Percentiles rank a stretch among this genome's conserved stretches.
These are phyloP conservation scores for Acanthamoeba rhysodes DNA, from an alignment of 208 protist species.

Conservation along the genomic window DNA sequence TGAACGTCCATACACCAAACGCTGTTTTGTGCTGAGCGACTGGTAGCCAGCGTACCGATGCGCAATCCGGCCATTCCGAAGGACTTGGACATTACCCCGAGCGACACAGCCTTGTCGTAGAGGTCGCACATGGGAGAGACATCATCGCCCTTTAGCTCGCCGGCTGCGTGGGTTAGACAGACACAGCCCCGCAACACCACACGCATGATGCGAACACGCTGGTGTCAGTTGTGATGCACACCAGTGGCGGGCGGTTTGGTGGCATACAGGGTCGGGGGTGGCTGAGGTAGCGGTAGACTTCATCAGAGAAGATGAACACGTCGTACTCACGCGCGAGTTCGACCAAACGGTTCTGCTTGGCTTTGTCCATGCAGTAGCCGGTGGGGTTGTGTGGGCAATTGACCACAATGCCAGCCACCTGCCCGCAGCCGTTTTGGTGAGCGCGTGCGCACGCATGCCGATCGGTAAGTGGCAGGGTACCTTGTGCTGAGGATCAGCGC, in stretches of 20 bases:
- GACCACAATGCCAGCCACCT: conserved; percentile 59
- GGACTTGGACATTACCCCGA: conserved; percentile 71
- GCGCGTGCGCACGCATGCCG: background rate
- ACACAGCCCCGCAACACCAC: too few species aligned
- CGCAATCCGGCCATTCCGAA: conserved; percentile 66
- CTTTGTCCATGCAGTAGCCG: conserved; percentile 60
- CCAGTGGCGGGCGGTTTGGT: background rate
- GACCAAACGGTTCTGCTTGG: background rate
- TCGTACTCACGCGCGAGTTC: conserved; percentile 49
- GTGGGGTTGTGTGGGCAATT: conserved; percentile 74
- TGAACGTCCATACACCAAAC: background rate
- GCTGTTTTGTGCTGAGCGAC: background rate
- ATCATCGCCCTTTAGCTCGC: background rate
- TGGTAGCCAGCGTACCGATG: background rate
- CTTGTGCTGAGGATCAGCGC: conserved; percentile 3
- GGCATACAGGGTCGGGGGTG: background rate
- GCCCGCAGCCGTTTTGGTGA: background rate
- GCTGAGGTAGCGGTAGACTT: conserved; percentile 67
- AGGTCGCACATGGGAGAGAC: conserved; percentile 16
- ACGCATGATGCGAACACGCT: too few species aligned
- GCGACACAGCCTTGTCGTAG: conserved; percentile 69
- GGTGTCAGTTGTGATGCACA: background rate
- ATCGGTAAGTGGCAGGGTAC: background rate
- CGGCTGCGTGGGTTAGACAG: background rate
- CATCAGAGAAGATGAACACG: conserved; percentile 73